These are phyloP conservation scores for Scheffersomyces quercinus DNA, from an alignment of 1,139 yeast genomes.

Conservation along the genomic window DNA sequence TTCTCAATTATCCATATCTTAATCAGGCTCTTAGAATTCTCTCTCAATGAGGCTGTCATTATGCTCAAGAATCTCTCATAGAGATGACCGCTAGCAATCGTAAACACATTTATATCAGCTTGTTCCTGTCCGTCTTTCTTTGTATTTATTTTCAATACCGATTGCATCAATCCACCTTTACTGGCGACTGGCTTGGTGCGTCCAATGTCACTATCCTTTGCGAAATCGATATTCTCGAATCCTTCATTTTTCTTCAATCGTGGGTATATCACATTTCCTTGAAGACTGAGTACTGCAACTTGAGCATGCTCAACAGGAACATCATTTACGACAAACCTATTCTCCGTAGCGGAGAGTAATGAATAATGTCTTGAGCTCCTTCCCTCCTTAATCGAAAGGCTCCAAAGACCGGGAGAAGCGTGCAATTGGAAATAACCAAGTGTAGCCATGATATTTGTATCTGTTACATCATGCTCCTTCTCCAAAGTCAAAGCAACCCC, in stretches of 20 bases:
- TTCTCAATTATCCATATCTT: constrained; percentile 90
- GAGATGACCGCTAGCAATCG: constrained; percentile 77
- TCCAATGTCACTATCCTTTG: not conserved
- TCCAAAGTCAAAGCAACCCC: constrained; percentile 52
- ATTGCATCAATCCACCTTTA: not conserved
- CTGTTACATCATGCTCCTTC: constrained; percentile 25
- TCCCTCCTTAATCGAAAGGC: constrained; percentile 45
- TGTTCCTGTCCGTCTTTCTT: constrained; percentile 16
- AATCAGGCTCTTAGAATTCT: constrained; percentile 59
- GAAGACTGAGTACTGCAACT: constrained; percentile 37
- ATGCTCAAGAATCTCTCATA: constrained; percentile 74
- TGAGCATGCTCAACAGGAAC: constrained; percentile 15
- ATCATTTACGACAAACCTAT: constrained; percentile 28
- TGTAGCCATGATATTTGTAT: constrained; percentile 71
- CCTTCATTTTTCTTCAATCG: constrained; percentile 44
- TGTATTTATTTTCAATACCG: constrained; percentile 1
- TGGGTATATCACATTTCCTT: constrained; percentile 46
- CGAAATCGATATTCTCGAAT: constrained; percentile 22
- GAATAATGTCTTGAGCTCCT: constrained; percentile 39
- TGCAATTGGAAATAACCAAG: constrained; percentile 76
- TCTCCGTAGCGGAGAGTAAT: constrained; percentile 37
- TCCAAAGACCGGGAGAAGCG: constrained; percentile 69
- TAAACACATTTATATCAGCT: constrained; percentile 75
- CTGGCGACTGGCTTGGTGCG: not conserved
- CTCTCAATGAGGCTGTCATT: constrained; percentile 77